These are phyloP conservation scores for Astraeus odoratus DNA, from an alignment of 768 basidiomycete species.

Conservation along the genomic window DNA sequence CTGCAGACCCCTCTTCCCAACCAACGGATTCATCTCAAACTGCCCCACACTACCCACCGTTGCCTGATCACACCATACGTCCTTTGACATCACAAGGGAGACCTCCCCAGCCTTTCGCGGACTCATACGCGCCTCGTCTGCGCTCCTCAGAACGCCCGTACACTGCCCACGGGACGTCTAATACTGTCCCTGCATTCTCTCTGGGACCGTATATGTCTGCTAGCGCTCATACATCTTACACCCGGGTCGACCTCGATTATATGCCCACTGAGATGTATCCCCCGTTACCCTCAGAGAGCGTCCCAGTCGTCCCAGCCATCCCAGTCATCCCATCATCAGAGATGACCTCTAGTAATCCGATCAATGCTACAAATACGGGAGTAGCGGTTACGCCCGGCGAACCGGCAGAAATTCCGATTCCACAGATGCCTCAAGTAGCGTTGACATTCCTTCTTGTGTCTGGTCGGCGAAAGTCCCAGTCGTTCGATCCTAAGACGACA, in stretches of 20 bases:
- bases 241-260: conserved; percentile 38
- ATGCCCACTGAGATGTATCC: conserved; percentile 15
- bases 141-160: conserved; percentile 16
- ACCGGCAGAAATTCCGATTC: conserved; percentile 25
- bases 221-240: conserved; percentile 48
- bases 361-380: conserved; percentile 5
- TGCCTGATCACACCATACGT: conserved; percentile 21
- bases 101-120: conserved; percentile 8
- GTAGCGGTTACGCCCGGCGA: neutral
- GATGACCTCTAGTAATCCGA: neutral
- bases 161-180: conserved; percentile 9
- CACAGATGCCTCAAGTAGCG: conserved; percentile 56
- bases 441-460: conserved; percentile 71
- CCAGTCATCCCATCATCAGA: too few species aligned
- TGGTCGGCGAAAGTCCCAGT: conserved; percentile 60
- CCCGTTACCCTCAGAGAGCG: conserved; percentile 16
- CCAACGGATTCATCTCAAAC: conserved; percentile 4
- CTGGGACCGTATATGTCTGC: conserved; percentile 28
- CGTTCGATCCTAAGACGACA: conserved; percentile 69
- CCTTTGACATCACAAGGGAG: conserved; percentile 25
- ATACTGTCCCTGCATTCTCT: neutral
- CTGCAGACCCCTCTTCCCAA: neutral
- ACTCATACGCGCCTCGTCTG: conserved; percentile 1
- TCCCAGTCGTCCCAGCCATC: conserved; percentile 10
- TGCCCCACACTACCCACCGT: conserved; percentile 13